Percentiles rank a stretch among this genome's conserved stretches.
These are phyloP conservation scores for Orbilia oligospora DNA, from an alignment of 2,329 filamentous ascomycete species.

Conservation along the genomic window DNA sequence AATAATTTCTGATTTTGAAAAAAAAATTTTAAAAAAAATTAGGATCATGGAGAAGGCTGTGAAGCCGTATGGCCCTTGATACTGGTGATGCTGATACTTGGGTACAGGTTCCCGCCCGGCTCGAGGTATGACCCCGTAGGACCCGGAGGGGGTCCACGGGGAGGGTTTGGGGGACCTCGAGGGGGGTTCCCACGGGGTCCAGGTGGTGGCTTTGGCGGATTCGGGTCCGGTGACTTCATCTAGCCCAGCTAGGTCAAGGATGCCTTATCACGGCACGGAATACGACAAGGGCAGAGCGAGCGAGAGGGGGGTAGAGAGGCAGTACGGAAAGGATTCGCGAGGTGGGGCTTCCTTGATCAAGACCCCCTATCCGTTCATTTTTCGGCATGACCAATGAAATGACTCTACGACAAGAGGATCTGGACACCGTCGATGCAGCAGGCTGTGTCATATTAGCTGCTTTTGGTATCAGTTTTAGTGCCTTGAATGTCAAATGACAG, in stretches of 20 bases:
- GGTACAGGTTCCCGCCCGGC: constrained; percentile 81
- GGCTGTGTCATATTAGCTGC: constrained; percentile 43
- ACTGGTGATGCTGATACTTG: constrained; percentile 66
- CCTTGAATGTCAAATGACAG: constrained; percentile 26
- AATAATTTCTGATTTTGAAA: constrained; percentile 1
- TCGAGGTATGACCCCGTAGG: constrained; percentile 92
- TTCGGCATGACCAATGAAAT: constrained; percentile 32
- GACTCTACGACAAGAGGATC: constrained; percentile 1
- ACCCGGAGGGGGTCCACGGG: constrained; percentile 74
- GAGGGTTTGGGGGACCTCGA: constrained; percentile 66
- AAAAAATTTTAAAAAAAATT: background rate
- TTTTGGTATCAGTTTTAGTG: constrained; percentile 33
- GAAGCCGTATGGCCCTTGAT: constrained; percentile 16
- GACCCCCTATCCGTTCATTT: constrained; percentile 29
- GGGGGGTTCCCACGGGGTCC: constrained; percentile 65
- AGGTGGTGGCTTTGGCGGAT: constrained; percentile 66
- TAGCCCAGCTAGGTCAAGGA: constrained; percentile 63
- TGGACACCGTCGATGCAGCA: constrained; percentile 21
- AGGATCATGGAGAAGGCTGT: constrained; percentile 19
- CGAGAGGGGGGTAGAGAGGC: background rate
- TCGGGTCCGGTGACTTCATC: constrained; percentile 72
- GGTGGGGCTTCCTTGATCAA: constrained; percentile 26
- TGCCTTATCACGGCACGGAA: constrained; percentile 43
- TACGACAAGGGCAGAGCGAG: constrained; percentile 10
- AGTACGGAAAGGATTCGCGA: constrained; percentile 34